Conservation (phyloP, 2,329 filamentous ascomycete species). For the Talaromyces sp. region DNA sequence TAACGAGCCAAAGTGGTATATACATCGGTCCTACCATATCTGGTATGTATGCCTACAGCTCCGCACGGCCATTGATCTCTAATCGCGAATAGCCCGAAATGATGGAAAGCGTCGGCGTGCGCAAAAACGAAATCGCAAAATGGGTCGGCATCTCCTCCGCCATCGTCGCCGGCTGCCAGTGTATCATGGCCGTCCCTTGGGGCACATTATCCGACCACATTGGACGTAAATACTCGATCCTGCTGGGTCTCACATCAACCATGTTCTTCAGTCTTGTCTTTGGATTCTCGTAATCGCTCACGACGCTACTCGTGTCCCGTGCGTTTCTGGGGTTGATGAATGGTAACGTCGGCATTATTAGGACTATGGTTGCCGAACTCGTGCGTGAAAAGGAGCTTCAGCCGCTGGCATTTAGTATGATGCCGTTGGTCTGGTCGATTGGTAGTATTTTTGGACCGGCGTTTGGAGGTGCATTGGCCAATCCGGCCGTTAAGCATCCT, state of each 20-base stretch:
- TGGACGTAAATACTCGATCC: slow-evolving; percentile 78
- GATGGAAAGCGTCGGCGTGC: slow-evolving; percentile 73
- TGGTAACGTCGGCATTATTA: slow-evolving; percentile 87
- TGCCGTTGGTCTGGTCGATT: slow-evolving; percentile 87
- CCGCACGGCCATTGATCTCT: neutral
- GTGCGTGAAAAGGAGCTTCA: slow-evolving; percentile 83
- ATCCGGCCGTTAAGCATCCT: slow-evolving; percentile 73
- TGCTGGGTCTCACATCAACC: slow-evolving; percentile 69
- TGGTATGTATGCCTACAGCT: slow-evolving; percentile 34
- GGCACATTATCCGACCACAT: slow-evolving; percentile 71
- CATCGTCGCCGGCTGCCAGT: slow-evolving; percentile 69
- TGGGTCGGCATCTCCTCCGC: slow-evolving; percentile 75
- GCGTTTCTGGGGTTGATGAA: slow-evolving; percentile 79
- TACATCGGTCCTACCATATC: slow-evolving; percentile 66
- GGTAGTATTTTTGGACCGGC: slow-evolving; percentile 84
- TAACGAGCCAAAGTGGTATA: slow-evolving; percentile 45
- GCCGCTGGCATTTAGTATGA: slow-evolving; percentile 83
- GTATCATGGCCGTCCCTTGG: slow-evolving; percentile 69
- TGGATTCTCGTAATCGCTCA: slow-evolving; percentile 74
- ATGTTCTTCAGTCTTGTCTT: slow-evolving; percentile 79
- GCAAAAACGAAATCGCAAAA: slow-evolving; percentile 65
- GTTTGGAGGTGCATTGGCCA: slow-evolving; percentile 81
- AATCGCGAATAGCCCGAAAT: slow-evolving; percentile 63
- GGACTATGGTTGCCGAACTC: slow-evolving; percentile 86
- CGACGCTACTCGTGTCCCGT: slow-evolving; percentile 75